Evolutionary conservation across 1,284 basidiomycete species (phyloP), one percentile per base, ranked within the genome.

Genomic region (Chondrostereum purpureum): DNA sequence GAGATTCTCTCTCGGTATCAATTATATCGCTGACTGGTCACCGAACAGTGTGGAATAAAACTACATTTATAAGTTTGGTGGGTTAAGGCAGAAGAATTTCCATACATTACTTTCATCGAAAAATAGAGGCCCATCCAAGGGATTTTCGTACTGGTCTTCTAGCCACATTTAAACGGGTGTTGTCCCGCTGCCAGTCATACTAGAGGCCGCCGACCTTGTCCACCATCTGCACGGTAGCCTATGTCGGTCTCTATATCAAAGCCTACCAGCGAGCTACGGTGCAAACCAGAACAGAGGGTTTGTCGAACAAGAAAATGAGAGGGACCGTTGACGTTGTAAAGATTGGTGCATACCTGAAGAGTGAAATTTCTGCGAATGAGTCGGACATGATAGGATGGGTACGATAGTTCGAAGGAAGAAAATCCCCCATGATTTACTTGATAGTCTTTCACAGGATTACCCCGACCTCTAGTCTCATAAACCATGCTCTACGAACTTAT

Each of bases 381-480:
- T n/a, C n/a, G n/a, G n/a, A n/a, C 54, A 50, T 68, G 66, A 23
- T 59, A 57, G 17, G 55, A 52, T 13, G 66, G 66, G 45, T 67
- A 68, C 1, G 60, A 52, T 16, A 64, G 47, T 8, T 50, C 49
- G 44, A 65, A 54, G 2, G 31, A 19, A 11, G 52, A 50, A 50
- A 68, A 67, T 3, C 52, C 66, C 21, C 66, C 66, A 42, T 63
- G 55, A 1, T 54, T 50, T 6, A 67, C 61, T 12, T 47, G 42
- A 50, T 55, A 52, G 50, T 68, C 64, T 38, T 60, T 56, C 2
- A 50, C 39, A 2, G 58, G 59, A 45, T 62, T 57, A 12, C 66
- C 66, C 65, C 65, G 66, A n/a, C 66, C 64, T 18, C 66, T 64
- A 1, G 67, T 50, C 11, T 65, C 65, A 47, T 57, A 63, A 39